phyloP scores from a whole-genome alignment of 768 basidiomycete species.

The Suillus lakei region DNA sequence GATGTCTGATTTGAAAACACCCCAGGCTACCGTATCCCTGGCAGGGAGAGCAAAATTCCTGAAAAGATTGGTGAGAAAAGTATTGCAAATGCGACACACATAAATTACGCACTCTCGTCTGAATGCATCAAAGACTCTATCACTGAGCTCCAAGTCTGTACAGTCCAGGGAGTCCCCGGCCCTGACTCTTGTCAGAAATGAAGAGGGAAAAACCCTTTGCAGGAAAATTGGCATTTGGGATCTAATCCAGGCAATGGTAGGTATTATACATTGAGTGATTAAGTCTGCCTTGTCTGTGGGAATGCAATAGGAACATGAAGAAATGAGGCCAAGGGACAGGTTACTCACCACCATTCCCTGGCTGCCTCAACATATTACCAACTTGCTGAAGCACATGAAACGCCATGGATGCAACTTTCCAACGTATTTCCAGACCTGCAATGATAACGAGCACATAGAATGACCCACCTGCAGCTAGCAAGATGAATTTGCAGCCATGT shows the following conservation, averaged over 20 bases:
- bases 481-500: neutral
- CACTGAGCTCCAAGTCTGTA: neutral
- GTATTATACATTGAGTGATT: neutral
- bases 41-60: neutral
- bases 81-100: no score
- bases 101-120: no score
- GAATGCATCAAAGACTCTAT: neutral
- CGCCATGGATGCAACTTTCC: neutral
- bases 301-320: no score
- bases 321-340: no score
- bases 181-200: neutral
- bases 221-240: neutral
- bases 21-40: neutral
- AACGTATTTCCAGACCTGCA: neutral
- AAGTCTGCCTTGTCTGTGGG: no score
- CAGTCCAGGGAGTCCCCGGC: neutral
- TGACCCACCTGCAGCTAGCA: neutral
- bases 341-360: no score
- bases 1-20: no score
- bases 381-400: neutral
- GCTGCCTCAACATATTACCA: neutral
- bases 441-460: neutral
- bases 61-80: neutral
- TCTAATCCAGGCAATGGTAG: neutral
- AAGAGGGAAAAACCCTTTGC: neutral